phyloP scores from a whole-genome alignment of 768 basidiomycete genomes.

The Podaxis sp. region DNA sequence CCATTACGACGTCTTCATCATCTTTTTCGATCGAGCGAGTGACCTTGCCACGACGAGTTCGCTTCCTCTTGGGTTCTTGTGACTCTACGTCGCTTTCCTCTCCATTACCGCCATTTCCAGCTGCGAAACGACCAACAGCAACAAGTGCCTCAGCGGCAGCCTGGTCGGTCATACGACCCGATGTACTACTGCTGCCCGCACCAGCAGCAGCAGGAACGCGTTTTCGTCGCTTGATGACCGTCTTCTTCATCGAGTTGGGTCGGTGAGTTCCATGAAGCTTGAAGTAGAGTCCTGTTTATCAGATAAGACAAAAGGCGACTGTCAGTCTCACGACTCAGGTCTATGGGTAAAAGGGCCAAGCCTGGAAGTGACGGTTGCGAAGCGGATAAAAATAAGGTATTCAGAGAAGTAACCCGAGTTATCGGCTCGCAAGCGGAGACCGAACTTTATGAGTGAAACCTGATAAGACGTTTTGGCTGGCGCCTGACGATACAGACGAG shows the following conservation, averaged over 20 bases:
- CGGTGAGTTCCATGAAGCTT: conserved; percentile 97
- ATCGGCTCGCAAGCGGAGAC: neutral
- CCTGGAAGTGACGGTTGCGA: neutral
- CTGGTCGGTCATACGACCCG: conserved; percentile 67
- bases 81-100: conserved; percentile 48
- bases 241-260: conserved; percentile 98
- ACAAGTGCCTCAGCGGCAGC: conserved; percentile 89
- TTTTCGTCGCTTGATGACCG: conserved; percentile 97
- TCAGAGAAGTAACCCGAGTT: neutral
- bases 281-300: conserved; percentile 83
- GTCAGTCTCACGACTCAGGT: neutral
- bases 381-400: neutral
- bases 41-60: conserved; percentile 41
- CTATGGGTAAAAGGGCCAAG: neutral
- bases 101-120: conserved; percentile 28
- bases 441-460: neutral
- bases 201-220: conserved; percentile 90
- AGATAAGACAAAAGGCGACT: conserved; percentile 14
- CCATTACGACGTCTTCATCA: conserved; percentile 51
- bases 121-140: conserved; percentile 64
- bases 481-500: neutral
- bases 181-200: conserved; percentile 25
- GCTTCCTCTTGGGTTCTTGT: conserved; percentile 59
- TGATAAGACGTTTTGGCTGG: neutral
- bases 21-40: conserved; percentile 29